Conservation (phyloP, 129 eudicot species). For the Helianthus tuberosus region DNA sequence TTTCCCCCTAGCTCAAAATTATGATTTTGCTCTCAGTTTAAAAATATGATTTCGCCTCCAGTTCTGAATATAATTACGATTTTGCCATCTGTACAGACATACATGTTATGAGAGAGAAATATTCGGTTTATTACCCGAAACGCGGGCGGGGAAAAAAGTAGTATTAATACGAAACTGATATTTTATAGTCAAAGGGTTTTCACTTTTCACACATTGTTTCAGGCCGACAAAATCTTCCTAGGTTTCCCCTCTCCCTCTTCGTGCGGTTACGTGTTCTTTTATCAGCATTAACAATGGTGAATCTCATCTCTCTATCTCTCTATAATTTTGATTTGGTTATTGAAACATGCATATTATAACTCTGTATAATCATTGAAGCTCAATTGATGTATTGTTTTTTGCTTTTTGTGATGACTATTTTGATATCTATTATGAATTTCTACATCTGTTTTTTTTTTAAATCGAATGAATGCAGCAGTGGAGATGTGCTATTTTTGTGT, state of each 20-base stretch:
- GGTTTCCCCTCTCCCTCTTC: neutral
- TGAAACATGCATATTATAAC: neutral
- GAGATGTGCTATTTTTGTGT: neutral
- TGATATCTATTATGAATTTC: constrained; percentile 1
- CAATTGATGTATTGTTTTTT: neutral
- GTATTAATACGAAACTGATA: neutral
- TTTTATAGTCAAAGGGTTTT: constrained; percentile 29
- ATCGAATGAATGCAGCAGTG: neutral
- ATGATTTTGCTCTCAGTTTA: too few relatives aligned
- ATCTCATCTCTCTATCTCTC: constrained; percentile 5
- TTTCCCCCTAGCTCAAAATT: too few relatives aligned
- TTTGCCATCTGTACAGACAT: too few relatives aligned
- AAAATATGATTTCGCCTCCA: too few relatives aligned
- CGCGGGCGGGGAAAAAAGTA: too few relatives aligned
- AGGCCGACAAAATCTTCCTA: constrained; percentile 43
- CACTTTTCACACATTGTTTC: constrained; percentile 15
- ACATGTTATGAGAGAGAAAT: too few relatives aligned
- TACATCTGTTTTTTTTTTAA: neutral
- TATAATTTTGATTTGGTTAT: neutral
- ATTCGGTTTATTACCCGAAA: too few relatives aligned
- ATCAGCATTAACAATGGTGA: constrained; percentile 34
- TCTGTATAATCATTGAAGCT: neutral
- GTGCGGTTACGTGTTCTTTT: constrained; percentile 23
- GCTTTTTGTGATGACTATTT: neutral
- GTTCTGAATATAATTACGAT: too few relatives aligned